These are phyloP conservation scores for Salisapilia sapeloensis DNA, from an alignment of 352 stramenopile genomes.

Conservation along the genomic window DNA sequence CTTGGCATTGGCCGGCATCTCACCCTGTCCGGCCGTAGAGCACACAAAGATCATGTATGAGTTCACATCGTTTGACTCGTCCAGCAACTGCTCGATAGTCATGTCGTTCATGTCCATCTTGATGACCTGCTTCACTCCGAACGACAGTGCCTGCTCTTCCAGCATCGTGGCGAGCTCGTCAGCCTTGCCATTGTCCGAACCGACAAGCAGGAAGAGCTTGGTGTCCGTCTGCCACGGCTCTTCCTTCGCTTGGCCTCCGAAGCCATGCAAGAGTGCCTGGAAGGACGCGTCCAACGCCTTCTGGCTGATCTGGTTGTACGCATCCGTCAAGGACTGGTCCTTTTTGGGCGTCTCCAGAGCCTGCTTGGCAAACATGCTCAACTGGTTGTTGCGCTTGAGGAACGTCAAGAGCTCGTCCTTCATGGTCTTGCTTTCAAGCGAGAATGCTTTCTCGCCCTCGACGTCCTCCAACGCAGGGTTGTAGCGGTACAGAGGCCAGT, in stretches of 20 bases:
- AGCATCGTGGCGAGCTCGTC: constrained; percentile 61
- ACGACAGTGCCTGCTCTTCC: constrained; percentile 41
- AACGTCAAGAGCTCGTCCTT: constrained; percentile 83
- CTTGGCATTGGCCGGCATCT: constrained; percentile 67
- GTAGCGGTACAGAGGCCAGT: constrained; percentile 89
- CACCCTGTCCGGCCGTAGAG: constrained; percentile 62
- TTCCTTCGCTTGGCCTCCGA: constrained; percentile 16
- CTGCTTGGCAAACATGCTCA: constrained; percentile 81
- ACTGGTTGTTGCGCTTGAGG: constrained; percentile 79
- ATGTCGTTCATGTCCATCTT: constrained; percentile 79
- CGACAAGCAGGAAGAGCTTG: constrained; percentile 61
- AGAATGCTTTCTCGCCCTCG: constrained; percentile 74
- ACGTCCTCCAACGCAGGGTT: constrained; percentile 66
- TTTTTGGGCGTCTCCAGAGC: constrained; percentile 16
- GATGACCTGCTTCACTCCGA: constrained; percentile 57
- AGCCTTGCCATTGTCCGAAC: constrained; percentile 55
- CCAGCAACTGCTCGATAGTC: constrained; percentile 39
- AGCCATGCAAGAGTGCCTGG: constrained; percentile 50
- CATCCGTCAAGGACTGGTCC: constrained; percentile 23
- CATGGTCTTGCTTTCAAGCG: constrained; percentile 83
- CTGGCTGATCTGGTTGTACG: constrained; percentile 68
- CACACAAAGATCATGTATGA: constrained; percentile 61
- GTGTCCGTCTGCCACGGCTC: constrained; percentile 51
- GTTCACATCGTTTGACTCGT: constrained; percentile 55
- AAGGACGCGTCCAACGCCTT: constrained; percentile 73